These are phyloP conservation scores for Coprinopsis cinerea DNA, from an alignment of 768 basidiomycete genomes.

Conservation along the genomic window DNA sequence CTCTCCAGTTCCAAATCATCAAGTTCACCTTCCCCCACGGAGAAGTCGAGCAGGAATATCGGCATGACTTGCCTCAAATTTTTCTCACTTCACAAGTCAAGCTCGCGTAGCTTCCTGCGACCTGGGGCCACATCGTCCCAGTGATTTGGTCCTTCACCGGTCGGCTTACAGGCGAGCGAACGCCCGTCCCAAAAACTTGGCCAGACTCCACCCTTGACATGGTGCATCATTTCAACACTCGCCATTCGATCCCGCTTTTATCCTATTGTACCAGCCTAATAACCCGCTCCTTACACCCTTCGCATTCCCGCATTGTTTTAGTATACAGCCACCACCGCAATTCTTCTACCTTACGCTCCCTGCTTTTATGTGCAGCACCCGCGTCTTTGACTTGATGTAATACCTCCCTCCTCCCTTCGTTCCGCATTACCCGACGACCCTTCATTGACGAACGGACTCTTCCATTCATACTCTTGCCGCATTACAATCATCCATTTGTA, in stretches of 20 bases:
- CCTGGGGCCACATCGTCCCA: neutral
- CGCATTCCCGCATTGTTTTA: too few relatives aligned
- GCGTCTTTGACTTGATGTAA: neutral
- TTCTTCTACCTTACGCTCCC: neutral
- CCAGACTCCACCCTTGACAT: too few relatives aligned
- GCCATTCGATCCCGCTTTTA: too few relatives aligned
- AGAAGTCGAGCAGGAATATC: constrained; percentile 1
- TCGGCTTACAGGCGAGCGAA: neutral
- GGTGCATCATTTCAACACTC: neutral
- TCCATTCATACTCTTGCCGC: constrained; percentile 10
- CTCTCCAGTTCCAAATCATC: neutral
- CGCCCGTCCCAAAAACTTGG: too few relatives aligned
- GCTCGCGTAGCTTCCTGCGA: neutral
- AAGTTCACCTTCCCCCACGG: neutral
- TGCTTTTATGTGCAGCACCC: neutral
- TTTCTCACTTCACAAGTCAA: constrained; percentile 8
- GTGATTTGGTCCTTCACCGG: neutral
- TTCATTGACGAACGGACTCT: too few relatives aligned
- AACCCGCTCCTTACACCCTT: neutral
- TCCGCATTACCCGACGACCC: too few relatives aligned
- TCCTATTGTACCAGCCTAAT: neutral
- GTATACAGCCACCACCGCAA: too few relatives aligned
- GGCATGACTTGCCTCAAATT: constrained; percentile 11
- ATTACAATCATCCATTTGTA: neutral
- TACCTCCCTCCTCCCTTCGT: neutral